phyloP scores from a whole-genome alignment of 2,329 filamentous ascomycete genomes.

The Botrytis sinoallii region DNA sequence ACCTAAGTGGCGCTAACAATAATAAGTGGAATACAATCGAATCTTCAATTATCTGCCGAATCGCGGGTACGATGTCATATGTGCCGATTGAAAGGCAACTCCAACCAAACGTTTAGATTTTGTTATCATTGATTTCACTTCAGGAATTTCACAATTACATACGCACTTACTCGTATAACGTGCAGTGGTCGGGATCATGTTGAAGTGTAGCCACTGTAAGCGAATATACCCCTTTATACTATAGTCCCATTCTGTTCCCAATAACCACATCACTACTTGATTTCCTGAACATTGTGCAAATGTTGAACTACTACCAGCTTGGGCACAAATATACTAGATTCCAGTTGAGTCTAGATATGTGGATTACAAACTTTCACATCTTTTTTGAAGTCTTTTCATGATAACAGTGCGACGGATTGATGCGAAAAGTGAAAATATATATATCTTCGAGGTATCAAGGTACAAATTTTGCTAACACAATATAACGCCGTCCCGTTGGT shows the following conservation, averaged over 20 bases:
- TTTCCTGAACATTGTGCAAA: neutral
- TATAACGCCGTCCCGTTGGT: conserved; percentile 8
- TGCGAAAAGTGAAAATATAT: conserved; percentile 1
- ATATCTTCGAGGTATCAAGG: conserved; percentile 12
- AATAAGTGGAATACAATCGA: neutral
- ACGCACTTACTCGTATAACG: neutral
- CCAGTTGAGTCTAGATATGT: neutral
- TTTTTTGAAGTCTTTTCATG: neutral
- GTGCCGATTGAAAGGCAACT: neutral
- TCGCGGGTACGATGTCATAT: neutral
- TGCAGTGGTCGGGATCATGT: neutral
- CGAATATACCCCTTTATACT: conserved; percentile 6
- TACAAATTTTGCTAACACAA: conserved; percentile 4
- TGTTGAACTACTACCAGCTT: neutral
- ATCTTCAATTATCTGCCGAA: neutral
- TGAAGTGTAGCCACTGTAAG: neutral
- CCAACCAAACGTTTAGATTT: neutral
- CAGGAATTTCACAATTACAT: neutral
- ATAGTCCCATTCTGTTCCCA: neutral
- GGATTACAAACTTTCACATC: neutral
- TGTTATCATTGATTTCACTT: neutral
- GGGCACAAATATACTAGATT: neutral
- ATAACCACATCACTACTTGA: neutral
- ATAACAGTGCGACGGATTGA: neutral
- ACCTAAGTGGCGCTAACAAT: neutral